These are phyloP conservation scores for Thielaviopsis populi DNA, from an alignment of 2,329 filamentous ascomycete species.

Conservation along the genomic window DNA sequence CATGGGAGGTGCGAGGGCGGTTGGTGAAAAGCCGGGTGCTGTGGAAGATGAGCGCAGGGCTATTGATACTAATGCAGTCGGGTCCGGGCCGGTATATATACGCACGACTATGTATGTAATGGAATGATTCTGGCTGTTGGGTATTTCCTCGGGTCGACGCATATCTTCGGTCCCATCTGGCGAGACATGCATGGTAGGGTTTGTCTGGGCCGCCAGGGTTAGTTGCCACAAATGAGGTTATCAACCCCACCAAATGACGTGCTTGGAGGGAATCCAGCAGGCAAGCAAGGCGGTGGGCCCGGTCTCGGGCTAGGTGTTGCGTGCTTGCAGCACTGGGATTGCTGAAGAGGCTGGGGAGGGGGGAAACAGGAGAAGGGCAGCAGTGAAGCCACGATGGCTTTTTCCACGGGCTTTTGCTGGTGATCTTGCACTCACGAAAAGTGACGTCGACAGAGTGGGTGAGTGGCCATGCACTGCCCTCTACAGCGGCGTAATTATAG, in stretches of 20 bases:
- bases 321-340: background rate
- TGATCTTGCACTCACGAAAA: background rate
- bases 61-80: background rate
- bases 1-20: background rate
- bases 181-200: background rate
- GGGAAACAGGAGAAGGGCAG: background rate
- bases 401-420: background rate
- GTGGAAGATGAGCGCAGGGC: background rate
- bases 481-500: background rate
- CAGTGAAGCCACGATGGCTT: background rate
- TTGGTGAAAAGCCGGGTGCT: background rate
- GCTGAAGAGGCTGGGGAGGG: background rate
- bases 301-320: background rate
- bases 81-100: constrained; percentile 2
- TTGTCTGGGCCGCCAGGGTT: too few species aligned
- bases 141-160: background rate
- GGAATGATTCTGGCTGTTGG: too few species aligned
- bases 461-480: background rate
- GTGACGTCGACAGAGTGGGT: background rate
- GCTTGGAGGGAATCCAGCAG: background rate
- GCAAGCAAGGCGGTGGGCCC: background rate
- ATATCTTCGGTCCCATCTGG: too few species aligned
- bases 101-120: too few species aligned
- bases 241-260: background rate
- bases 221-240: background rate